Evolutionary conservation across 148 eudicot species (phyloP), one percentile per base, ranked within the genome.

Genomic region (Mesembryanthemum crystallinum): DNA sequence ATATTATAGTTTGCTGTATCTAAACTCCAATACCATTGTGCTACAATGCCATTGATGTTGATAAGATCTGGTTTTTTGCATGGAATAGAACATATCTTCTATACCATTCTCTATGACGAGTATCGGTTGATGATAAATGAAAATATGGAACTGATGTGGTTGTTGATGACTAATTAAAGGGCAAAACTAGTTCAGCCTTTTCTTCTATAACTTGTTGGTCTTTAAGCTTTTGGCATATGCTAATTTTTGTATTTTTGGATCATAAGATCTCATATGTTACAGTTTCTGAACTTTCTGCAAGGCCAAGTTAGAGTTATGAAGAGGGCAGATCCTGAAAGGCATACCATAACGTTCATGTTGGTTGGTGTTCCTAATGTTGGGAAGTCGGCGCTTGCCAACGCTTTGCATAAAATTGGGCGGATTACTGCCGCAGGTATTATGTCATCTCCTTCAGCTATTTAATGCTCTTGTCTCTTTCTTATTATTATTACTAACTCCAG

Each of bases 321-420:
- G 80, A 85, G 67, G 76, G 72, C 60, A 25, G 87, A 77, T 45
- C 67, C 79, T 79, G 74, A 76, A 42, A 79, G 81, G 67, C 86
- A 85, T 57, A 83, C 96, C 24, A 73, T 83, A 24, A 88, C 89
- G 1, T 45, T 86, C 23, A 86, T 88, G 90, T 79, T 91, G 60
- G 87, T 88, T 78, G 93, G 96, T 49, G 88, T 89, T 73, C 93
- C 96, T 49, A 93, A 91, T 82, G 96, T 88, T 71, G 96, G 98
- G 23, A 93, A 93, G 80, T 93, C 98, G 10, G 92, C 93, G 67
- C 81, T 93, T 67, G 93, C 93, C 37, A 93, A 93, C 65, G 82
- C 93, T 15, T 88, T 93, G 86, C 98, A 93, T 85, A 93, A 82
- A 57, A 85, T 91, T 64, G 96, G 98, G n/a, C 85, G 96, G 67